phyloP scores from a whole-genome alignment of 2,329 filamentous ascomycete genomes.

The Setomelanomma holmii region DNA sequence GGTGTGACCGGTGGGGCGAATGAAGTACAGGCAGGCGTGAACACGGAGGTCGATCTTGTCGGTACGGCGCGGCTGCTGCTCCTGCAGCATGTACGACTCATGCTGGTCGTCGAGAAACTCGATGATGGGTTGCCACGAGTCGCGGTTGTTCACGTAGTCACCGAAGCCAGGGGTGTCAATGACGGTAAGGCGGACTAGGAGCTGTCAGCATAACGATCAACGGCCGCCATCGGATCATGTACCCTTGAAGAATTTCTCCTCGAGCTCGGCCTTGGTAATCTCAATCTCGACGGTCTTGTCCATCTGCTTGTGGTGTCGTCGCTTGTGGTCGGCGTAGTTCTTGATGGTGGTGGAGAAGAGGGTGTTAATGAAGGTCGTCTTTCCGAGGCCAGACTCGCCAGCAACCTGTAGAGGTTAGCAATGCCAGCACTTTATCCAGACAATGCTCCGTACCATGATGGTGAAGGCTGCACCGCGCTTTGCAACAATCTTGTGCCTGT shows the following conservation, averaged over 20 bases:
- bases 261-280: constrained; percentile 98
- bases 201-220: constrained; percentile 25
- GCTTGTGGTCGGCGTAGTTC: constrained; percentile 99
- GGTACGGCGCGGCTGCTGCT: constrained; percentile 96
- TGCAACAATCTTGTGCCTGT: constrained; percentile 74
- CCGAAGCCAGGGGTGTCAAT: constrained; percentile 99
- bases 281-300: constrained; percentile 99
- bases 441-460: constrained; percentile 78
- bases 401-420: constrained; percentile 72
- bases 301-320: constrained; percentile 98
- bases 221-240: constrained; percentile 5
- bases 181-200: constrained; percentile 89
- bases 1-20: constrained; percentile 96
- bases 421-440: neutral
- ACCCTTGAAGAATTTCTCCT: constrained; percentile 99
- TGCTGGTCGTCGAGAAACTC: constrained; percentile 99
- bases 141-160: constrained; percentile 99
- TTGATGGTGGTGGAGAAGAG: constrained; percentile 99
- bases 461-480: constrained; percentile 97
- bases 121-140: constrained; percentile 99
- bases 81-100: constrained; percentile 99
- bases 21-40: constrained; percentile 98
- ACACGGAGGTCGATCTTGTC: constrained; percentile 99
- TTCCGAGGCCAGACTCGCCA: constrained; percentile 96
- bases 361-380: constrained; percentile 99